Base-by-base conservation (phyloP, 768 basidiomycete genomes). In the Pleurotus eryngii region DNA sequence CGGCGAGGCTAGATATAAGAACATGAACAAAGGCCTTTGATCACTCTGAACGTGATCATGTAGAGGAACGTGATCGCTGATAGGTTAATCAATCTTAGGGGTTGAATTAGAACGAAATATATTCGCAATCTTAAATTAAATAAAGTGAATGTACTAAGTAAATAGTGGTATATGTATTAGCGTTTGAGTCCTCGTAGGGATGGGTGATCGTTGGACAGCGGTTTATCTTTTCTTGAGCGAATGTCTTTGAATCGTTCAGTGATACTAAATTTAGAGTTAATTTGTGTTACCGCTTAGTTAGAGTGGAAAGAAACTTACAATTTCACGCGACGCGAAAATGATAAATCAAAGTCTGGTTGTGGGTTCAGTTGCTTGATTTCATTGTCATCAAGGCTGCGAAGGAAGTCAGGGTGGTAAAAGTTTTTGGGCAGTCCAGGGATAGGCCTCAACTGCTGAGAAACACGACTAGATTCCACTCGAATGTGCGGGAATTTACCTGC, bases 321-420 rank as follows among this genome's bases (percentile, higher is more conserved):
- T 26, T 24, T 18, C 17, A 56, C 27, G 15, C 24, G 27, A 17
- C 24, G 24, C 12, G 18, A 26, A 26, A 56, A 46, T 24, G 55
- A n/a, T 12, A 56, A 17, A 46, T 56, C 55, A 27, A 56, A 20
- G 9, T 20, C 22, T 14, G 55, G 55, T 35, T 56, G 39, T 37
- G 46, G 43, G 26, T 56, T 15, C n/a, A 56, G 55, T 18, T 43
- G 22, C 20, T 60, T 15, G 14, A 17, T 26, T 22, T 60, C 57
- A n/a, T 40, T 12, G 12, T 57, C 46, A 18, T 58, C 49, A 22
- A 53, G 46, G 12, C 42, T 22, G 27, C 11, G 35, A 18, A 60
- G 57, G 49, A 30, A 60, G 14, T 48, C 22, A 17, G 57, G 38
- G 35, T 60, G 37, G 51, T 60, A 60, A 35, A 60, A 60, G 30